Base-by-base conservation (phyloP, 305 asterid genomes). In the Solanum hybrid region DNA sequence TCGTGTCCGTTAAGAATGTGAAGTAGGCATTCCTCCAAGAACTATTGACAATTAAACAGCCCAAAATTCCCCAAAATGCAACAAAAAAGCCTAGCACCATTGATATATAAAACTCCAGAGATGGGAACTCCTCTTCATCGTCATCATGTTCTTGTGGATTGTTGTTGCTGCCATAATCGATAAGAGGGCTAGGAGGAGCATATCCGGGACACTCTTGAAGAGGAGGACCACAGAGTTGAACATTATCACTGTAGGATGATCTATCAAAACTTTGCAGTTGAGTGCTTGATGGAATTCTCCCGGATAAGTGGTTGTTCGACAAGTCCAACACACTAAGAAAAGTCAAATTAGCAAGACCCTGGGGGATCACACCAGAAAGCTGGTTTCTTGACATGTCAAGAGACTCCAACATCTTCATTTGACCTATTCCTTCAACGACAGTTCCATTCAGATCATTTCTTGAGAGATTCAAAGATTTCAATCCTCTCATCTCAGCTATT, bases 301-400 rank as follows among this genome's bases (percentile, higher is more conserved):
- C 90, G 0, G 88, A 38, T 89, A 90, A 82, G 17, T 87, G 41
- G 85, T 90, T 92, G 77, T 89, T 73, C 3, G 91, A 90, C 83
- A 92, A 68, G 90, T 90, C 82, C 76, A 92, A 87, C 24, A 77
- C 87, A 75, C 78, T 26, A 32, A 92, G 78, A 79, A 76, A 90
- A 33, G 83, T 27, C 33, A 90, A 38, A 24, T 36, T 31, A 7
- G 91, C 72, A 34, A 90, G 87, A 87, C 88, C 79, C 7, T 17
- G 12, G 6, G 92, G 93, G 41, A 90, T 90, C 33, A 61, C 13
- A 27, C 89, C 92, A 4, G 34, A 89, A 90, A 90, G 88, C 27
- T 89, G 89, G 82, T 90, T 90, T 31, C 68, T 72, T 14, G 93
- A 90, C 89, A 92, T 24, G 76, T 92, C 92, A 22, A 92, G 81